phyloP scores from a whole-genome alignment of 192 early-diverging fungal genomes.

The Oehlia diaphana region DNA sequence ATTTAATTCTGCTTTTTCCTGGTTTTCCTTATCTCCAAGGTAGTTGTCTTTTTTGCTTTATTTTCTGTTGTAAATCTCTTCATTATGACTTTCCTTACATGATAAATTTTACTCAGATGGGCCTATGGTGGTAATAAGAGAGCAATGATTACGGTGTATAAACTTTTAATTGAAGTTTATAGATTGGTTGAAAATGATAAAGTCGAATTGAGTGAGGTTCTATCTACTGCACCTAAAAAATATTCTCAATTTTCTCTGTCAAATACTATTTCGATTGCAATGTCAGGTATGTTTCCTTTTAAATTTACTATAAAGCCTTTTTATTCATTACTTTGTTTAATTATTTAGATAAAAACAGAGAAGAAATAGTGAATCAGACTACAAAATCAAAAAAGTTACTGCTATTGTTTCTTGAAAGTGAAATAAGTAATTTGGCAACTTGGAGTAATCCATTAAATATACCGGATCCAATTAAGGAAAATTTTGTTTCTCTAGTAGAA shows the following conservation, averaged over 20 bases:
- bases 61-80: constrained; percentile 35
- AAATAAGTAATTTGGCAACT: constrained; percentile 76
- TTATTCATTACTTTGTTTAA: background rate
- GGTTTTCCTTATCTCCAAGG: constrained; percentile 77
- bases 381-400: constrained; percentile 62
- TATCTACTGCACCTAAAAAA: constrained; percentile 44
- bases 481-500: constrained; percentile 19
- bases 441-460: constrained; percentile 80
- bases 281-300: constrained; percentile 29
- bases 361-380: constrained; percentile 53
- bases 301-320: background rate
- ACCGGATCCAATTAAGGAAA: constrained; percentile 23
- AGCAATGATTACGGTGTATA: constrained; percentile 59
- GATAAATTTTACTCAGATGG: constrained; percentile 49
- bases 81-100: background rate
- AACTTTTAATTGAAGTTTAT: constrained; percentile 66
- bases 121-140: constrained; percentile 75
- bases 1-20: constrained; percentile 75
- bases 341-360: constrained; percentile 47
- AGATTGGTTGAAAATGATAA: constrained; percentile 61
- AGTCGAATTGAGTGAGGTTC: constrained; percentile 52
- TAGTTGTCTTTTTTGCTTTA: constrained; percentile 31
- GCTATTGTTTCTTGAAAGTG: constrained; percentile 85
- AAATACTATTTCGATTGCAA: constrained; percentile 36
- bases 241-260: constrained; percentile 32